Conservation (phyloP, 1,139 yeast genomes). For the Lodderomyces parapsilosis region DNA sequence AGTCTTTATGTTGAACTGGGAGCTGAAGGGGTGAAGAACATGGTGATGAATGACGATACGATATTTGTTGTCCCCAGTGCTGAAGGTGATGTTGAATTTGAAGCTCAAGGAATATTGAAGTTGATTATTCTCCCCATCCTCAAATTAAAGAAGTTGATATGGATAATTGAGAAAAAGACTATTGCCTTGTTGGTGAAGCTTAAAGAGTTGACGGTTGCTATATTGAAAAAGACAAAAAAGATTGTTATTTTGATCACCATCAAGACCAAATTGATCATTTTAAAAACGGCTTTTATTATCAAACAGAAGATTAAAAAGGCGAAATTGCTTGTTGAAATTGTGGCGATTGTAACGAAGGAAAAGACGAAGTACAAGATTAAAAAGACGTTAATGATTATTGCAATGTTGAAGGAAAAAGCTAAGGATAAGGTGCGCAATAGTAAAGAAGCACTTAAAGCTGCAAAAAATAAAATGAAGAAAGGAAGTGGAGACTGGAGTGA, state of each 20-base stretch:
- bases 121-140: neutral
- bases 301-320: conserved; percentile 3
- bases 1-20: conserved; percentile 2
- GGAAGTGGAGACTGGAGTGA: conserved; percentile 1
- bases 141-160: conserved; percentile 1
- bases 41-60: neutral
- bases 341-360: conserved; percentile 1
- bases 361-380: neutral
- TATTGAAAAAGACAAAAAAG: conserved; percentile 1
- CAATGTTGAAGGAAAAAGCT: conserved; percentile 1
- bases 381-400: conserved; percentile 1
- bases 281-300: neutral
- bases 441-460: neutral
- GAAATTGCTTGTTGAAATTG: neutral
- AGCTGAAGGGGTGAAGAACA: neutral
- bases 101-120: conserved; percentile 2
- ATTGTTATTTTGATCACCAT: neutral
- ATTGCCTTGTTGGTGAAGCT: neutral
- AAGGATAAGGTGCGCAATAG: neutral
- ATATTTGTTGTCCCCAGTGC: conserved; percentile 1
- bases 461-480: neutral
- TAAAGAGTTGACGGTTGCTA: neutral
- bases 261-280: neutral
- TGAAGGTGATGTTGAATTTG: conserved; percentile 1
- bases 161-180: conserved; percentile 1